Conservation (phyloP, 2,329 filamentous ascomycete genomes). For the Aureobasidium musti region DNA sequence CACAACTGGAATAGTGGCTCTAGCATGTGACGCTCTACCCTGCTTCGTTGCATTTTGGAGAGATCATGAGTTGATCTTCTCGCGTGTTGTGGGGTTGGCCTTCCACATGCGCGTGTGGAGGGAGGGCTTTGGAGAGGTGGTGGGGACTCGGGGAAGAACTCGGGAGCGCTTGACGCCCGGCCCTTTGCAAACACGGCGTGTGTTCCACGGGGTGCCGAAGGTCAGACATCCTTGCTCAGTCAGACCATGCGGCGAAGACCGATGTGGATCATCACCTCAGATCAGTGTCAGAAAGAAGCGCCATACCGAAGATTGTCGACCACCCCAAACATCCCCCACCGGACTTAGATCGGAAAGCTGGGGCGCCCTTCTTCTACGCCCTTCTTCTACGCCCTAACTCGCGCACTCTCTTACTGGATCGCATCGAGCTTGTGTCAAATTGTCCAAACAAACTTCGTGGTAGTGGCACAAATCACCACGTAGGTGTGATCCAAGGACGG, state of each 20-base stretch:
- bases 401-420: background rate
- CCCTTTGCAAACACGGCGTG: constrained; percentile 23
- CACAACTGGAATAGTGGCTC: background rate
- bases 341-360: constrained; percentile 4
- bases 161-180: constrained; percentile 23
- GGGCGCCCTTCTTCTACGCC: too few relatives aligned
- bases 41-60: background rate
- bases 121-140: background rate
- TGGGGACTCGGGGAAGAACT: constrained; percentile 13
- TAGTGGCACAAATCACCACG: constrained; percentile 4
- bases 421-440: constrained; percentile 19
- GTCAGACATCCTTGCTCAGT: constrained; percentile 24
- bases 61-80: constrained; percentile 23
- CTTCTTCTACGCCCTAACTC: constrained; percentile 11
- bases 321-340: constrained; percentile 15
- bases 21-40: background rate
- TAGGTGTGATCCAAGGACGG: background rate
- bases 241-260: constrained; percentile 22
- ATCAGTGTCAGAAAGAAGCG: constrained; percentile 21
- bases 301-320: constrained; percentile 12
- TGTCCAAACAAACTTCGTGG: constrained; percentile 5
- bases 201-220: constrained; percentile 12
- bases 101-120: background rate
- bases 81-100: constrained; percentile 13
- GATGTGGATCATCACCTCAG: constrained; percentile 19